These are phyloP conservation scores for Phytopythium delawarense DNA, from an alignment of 352 stramenopile species.

Conservation along the genomic window DNA sequence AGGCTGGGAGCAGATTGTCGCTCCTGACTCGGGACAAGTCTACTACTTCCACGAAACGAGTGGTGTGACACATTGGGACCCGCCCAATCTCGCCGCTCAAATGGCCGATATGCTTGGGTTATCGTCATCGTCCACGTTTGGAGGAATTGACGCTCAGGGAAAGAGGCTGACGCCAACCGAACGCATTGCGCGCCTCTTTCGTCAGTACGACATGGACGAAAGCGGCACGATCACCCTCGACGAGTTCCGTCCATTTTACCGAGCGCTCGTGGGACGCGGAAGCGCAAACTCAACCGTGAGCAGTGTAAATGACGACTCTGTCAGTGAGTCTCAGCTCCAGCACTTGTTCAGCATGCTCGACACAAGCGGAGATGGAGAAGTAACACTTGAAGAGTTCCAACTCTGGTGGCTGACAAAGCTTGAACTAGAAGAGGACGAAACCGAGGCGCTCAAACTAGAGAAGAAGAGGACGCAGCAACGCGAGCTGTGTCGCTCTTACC, in stretches of 20 bases:
- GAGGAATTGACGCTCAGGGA: constrained; percentile 6
- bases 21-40: constrained; percentile 26
- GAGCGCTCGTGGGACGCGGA: constrained; percentile 36
- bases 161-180: constrained; percentile 32
- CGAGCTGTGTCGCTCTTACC: constrained; percentile 32
- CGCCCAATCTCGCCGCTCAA: constrained; percentile 41
- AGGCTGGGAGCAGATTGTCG: constrained; percentile 55
- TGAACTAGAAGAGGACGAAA: constrained; percentile 48
- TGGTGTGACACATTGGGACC: constrained; percentile 62
- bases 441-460: constrained; percentile 20
- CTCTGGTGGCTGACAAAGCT: constrained; percentile 76
- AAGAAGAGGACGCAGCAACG: constrained; percentile 18
- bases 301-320: background rate
- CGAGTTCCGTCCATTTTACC: constrained; percentile 57
- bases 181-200: constrained; percentile 61
- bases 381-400: constrained; percentile 69
- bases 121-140: constrained; percentile 20
- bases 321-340: constrained; percentile 34
- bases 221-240: constrained; percentile 52
- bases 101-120: constrained; percentile 47
- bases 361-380: constrained; percentile 54
- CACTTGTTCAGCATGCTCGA: constrained; percentile 59
- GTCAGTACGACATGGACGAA: constrained; percentile 63
- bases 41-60: constrained; percentile 68
- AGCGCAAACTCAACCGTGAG: background rate